Base-by-base conservation (phyloP, 2,329 filamentous ascomycete species). In the Penicillium polonicum region DNA sequence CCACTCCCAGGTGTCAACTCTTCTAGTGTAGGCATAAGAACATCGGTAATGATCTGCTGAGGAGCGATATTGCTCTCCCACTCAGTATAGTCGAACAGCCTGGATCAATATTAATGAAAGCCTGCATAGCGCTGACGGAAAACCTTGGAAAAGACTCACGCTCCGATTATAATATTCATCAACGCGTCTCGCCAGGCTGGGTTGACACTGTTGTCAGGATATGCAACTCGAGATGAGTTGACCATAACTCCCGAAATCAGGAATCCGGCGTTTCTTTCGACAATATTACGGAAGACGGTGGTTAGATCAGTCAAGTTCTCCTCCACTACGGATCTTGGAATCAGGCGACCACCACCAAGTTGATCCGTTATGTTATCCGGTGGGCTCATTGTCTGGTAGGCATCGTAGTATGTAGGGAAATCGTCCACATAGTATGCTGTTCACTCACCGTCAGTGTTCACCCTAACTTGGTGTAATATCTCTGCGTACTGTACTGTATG, bases 351-450 rank as follows among this genome's bases (percentile, higher is more conserved):
- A n/a, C 65, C 65, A 15, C 61, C 13, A 6, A 62, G 48, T 17
- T 48, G 53, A 5, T 63, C 62, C 0, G 58, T 64, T 27, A 65
- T 58, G 10, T 63, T 64, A 9, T 49, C 27, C 7, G 42, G 38
- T 8, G 52, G 53, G 71, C 91, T 88, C 65, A 96, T 82, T 66
- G 84, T 85, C 65, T 95, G 90, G 67, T 90, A 83, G 33, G 81
- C 85, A 79, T 94, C 94, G 72, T 96, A 96, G 27, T 56, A 65
- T 9, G 63, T 60, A 8, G 61, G 45, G 36, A 64, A 64, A 2
- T 56, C 48, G 4, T 60, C 13, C n/a, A 61, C 56, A 19, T 52
- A 36, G 29, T 59, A 60, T 10, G 42, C 61, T 65, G 31, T 21
- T 27, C 23, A 21, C 8, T 1, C 13, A 4, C 17, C 19, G 45